Conservation (phyloP, 2,329 filamentous ascomycete species). For the Aquanectria penicillioides region DNA sequence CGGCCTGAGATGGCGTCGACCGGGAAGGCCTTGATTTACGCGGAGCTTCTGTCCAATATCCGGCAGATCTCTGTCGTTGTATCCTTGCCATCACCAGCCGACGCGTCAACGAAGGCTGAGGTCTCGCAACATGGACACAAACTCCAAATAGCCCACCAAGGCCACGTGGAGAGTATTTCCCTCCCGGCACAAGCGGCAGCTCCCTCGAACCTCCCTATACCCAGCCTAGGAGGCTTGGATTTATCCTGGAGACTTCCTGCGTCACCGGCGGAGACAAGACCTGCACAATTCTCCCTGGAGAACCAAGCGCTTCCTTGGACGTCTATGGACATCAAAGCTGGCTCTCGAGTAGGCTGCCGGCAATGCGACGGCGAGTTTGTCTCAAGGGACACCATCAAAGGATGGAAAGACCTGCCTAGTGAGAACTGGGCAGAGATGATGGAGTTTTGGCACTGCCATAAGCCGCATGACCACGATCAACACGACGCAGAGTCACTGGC, state of each 20-base stretch:
- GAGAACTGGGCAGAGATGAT: constrained; percentile 99
- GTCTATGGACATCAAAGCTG: constrained; percentile 57
- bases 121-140: constrained; percentile 56
- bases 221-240: constrained; percentile 43
- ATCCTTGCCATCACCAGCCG: constrained; percentile 56
- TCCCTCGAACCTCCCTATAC: constrained; percentile 50
- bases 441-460: constrained; percentile 99
- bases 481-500: constrained; percentile 60
- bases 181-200: constrained; percentile 56
- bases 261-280: constrained; percentile 35
- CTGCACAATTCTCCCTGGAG: constrained; percentile 44
- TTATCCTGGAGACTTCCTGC: constrained; percentile 67
- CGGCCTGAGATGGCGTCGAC: constrained; percentile 26
- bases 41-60: constrained; percentile 73
- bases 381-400: constrained; percentile 49
- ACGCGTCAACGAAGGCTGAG: constrained; percentile 54
- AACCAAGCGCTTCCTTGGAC: constrained; percentile 64
- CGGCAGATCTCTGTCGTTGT: constrained; percentile 70
- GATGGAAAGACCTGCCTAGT: constrained; percentile 94
- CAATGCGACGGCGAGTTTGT: constrained; percentile 53
- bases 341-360: constrained; percentile 55
- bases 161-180: constrained; percentile 44
- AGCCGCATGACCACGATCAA: constrained; percentile 72
- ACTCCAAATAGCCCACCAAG: constrained; percentile 61
- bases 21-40: constrained; percentile 60